A percentile compares a stretch with the other conserved stretches of the same genome.
Conservation (phyloP, 176 grass and related monocot species). For the Oryza punctata region DNA sequence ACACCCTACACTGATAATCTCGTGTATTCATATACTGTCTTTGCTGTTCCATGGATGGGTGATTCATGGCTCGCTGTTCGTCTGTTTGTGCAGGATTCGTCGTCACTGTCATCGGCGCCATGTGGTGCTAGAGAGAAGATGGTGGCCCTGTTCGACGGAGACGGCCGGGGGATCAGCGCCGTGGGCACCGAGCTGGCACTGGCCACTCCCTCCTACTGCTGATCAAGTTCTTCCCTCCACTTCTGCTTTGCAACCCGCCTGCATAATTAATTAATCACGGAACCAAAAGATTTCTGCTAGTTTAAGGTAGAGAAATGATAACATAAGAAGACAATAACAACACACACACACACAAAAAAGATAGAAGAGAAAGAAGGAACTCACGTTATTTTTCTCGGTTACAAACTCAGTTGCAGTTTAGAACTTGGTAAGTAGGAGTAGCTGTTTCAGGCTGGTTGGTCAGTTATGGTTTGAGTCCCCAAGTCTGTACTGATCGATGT, state of each 20-base stretch:
- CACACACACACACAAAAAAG: not conserved
- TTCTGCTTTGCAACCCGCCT: conserved; percentile 15
- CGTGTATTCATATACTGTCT: no score
- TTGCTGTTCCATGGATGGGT: not conserved
- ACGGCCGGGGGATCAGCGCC: conserved; percentile 13
- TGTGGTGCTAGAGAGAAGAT: conserved; percentile 40
- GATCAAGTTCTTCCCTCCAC: conserved; percentile 18
- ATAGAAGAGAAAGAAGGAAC: conserved; percentile 2
- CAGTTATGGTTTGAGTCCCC: not conserved
- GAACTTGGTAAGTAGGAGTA: not conserved
- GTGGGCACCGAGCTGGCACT: conserved; percentile 72
- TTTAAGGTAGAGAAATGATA: not conserved
- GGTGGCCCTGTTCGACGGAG: conserved; percentile 25
- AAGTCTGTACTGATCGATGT: not conserved
- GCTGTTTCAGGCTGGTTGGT: conserved; percentile 1
- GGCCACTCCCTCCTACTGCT: conserved; percentile 56
- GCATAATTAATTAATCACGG: not conserved
- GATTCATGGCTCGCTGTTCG: not conserved
- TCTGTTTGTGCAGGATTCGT: conserved; percentile 18
- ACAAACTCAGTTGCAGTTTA: conserved; percentile 9
- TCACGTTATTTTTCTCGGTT: conserved; percentile 17
- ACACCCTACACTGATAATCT: not conserved
- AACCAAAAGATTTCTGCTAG: not conserved
- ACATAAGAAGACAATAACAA: conserved; percentile 16
- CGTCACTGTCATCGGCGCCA: not conserved